Evolutionary conservation across 2,329 filamentous ascomycete genomes (phyloP), one percentile per base, ranked within the genome.

Genomic region (Macrophomina pseudophaseolina): DNA sequence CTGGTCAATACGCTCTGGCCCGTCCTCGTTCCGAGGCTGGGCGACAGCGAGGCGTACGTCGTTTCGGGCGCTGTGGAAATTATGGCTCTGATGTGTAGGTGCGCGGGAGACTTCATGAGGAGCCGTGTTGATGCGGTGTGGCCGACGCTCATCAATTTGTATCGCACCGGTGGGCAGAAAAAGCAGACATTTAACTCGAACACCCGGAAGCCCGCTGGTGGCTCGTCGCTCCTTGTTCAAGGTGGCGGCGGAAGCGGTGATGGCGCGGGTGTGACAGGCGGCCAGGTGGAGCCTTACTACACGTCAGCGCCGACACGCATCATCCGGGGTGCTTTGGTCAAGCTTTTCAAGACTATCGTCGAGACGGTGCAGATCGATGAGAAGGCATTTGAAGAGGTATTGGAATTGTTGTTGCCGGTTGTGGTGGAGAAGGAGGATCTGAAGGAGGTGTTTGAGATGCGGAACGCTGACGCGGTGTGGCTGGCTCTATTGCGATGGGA

Each of bases 1-100:
- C 84, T 98, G 0, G 88, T 98, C 71, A 95, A 98, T 77, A 90
- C 91, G 3, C 83, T 98, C 7, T 99, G 94, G 94, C 93, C 94
- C 0, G 90, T 96, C 6, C 81, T 97, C 5, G 81, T 90, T 1
- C 83, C 84, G n/a, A 84, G 89, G 30, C 81, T 93, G 5, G 86
- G 88, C 70, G 91, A 93, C 69, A 70, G 80, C 4, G 89, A 93
- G 75, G 81, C 87, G 0, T 91, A 88, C 73, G 86, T 97, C 9
- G 86, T 86, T 2, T 85, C 90, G 8, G 87, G 89, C 16, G 89
- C 93, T 5, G 88, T 92, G 67, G 84, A 88, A 14, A 86, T 92
- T 0, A 82, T 98, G 3, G 82, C 82, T 2, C 81, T 85, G 11
- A 84, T 97, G 66, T 96, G 92, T 74, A 80, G 82, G 66, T 82